These are phyloP conservation scores for Artemisia argyi DNA, from an alignment of 129 eudicot species.

Conservation along the genomic window DNA sequence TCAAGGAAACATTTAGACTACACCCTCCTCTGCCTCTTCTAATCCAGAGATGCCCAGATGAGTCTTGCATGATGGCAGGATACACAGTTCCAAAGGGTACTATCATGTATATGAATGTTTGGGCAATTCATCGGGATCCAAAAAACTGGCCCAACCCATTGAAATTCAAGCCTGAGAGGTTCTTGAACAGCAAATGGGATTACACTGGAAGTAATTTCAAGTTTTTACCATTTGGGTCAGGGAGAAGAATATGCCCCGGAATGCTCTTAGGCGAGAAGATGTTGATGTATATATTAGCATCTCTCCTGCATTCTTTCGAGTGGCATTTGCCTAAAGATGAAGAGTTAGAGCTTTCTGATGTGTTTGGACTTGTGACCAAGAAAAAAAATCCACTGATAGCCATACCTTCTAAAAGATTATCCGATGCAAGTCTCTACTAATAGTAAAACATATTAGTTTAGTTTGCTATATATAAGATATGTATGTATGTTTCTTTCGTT, in stretches of 20 bases:
- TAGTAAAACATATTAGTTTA: neutral
- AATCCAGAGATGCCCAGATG: slow-evolving; percentile 31
- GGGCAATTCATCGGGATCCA: slow-evolving; percentile 43
- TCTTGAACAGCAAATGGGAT: slow-evolving; percentile 23
- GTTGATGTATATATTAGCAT: slow-evolving; percentile 29
- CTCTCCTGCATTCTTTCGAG: slow-evolving; percentile 33
- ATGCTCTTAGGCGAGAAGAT: slow-evolving; percentile 22
- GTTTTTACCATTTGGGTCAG: slow-evolving; percentile 35
- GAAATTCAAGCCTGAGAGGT: slow-evolving; percentile 40
- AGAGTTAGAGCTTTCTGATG: slow-evolving; percentile 19
- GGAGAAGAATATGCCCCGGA: slow-evolving; percentile 46
- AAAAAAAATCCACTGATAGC: slow-evolving; percentile 20
- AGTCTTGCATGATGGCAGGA: slow-evolving; percentile 30
- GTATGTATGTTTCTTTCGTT: too few species aligned
- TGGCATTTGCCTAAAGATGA: slow-evolving; percentile 38
- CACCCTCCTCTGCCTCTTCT: slow-evolving; percentile 43
- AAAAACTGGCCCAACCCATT: slow-evolving; percentile 34
- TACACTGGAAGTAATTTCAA: slow-evolving; percentile 31
- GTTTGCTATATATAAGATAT: neutral
- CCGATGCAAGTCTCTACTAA: slow-evolving; percentile 18
- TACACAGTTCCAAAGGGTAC: slow-evolving; percentile 49
- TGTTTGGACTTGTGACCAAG: slow-evolving; percentile 25
- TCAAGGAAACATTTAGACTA: slow-evolving; percentile 40
- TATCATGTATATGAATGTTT: slow-evolving; percentile 26
- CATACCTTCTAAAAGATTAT: slow-evolving; percentile 22